phyloP scores from a whole-genome alignment of 768 basidiomycete genomes.

The Pleurotus djamor region DNA sequence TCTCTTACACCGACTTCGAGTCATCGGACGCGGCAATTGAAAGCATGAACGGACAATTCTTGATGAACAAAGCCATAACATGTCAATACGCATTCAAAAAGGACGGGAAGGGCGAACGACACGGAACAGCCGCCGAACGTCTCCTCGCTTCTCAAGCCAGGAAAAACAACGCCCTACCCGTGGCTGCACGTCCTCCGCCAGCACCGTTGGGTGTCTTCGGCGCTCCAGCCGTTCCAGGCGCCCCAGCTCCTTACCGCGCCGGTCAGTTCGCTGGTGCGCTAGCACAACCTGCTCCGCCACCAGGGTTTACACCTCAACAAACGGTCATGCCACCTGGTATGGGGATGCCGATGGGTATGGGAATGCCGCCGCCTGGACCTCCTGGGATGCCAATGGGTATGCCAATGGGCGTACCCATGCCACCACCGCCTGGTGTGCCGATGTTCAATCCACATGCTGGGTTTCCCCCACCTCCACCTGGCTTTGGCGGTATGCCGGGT shows the following conservation, averaged over 20 bases:
- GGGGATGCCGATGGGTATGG: slow-evolving; percentile 18
- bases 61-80: slow-evolving; percentile 97
- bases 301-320: slow-evolving; percentile 76
- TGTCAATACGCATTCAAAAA: slow-evolving; percentile 99
- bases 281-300: slow-evolving; percentile 78
- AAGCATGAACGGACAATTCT: slow-evolving; percentile 95
- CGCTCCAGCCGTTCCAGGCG: slow-evolving; percentile 66
- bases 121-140: slow-evolving; percentile 96
- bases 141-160: slow-evolving; percentile 93
- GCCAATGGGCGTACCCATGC: slow-evolving; percentile 19
- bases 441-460: slow-evolving; percentile 11
- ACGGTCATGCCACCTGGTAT: slow-evolving; percentile 49
- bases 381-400: slow-evolving; percentile 1
- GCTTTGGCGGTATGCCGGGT: slow-evolving; percentile 16
- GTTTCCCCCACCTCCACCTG: slow-evolving; percentile 19
- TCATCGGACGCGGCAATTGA: slow-evolving; percentile 95
- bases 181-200: slow-evolving; percentile 71
- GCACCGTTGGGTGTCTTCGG: slow-evolving; percentile 48
- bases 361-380: slow-evolving; percentile 20
- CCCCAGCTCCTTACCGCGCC: slow-evolving; percentile 68
- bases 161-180: slow-evolving; percentile 90
- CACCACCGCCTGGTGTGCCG: slow-evolving; percentile 31
- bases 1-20: slow-evolving; percentile 97
- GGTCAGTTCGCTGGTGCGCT: slow-evolving; percentile 94
- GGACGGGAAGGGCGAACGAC: slow-evolving; percentile 97